Percentiles rank a stretch among this genome's conserved stretches.
Conservation (phyloP, 75 land plant species). For the Larix kaempferi region DNA sequence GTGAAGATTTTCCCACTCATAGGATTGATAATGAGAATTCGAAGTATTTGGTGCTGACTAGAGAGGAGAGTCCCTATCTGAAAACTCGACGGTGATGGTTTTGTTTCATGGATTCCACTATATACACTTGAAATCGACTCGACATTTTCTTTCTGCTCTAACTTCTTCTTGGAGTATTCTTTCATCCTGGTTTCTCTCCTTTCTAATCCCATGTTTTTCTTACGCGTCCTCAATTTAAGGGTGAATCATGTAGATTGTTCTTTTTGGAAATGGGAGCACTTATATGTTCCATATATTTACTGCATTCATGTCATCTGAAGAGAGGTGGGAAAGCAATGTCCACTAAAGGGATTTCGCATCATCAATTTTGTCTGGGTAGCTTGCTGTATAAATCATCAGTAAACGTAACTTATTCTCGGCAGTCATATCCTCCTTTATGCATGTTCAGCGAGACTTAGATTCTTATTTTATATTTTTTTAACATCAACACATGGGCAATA, state of each 20-base stretch:
- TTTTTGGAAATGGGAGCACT: conserved; percentile 78
- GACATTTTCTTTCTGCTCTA: too few species aligned
- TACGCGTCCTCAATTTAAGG: conserved; percentile 76
- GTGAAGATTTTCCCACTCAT: too few species aligned
- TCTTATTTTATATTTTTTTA: too few species aligned
- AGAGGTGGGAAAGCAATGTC: conserved; percentile 82
- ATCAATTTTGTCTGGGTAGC: conserved; percentile 94
- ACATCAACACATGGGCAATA: too few species aligned
- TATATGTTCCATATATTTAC: conserved; percentile 76
- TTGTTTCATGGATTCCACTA: too few species aligned
- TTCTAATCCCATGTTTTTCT: conserved; percentile 74
- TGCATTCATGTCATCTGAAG: conserved; percentile 80
- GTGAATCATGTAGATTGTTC: conserved; percentile 63
- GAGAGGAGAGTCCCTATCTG: too few species aligned
- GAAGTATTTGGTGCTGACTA: too few species aligned
- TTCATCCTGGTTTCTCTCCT: conserved; percentile 73
- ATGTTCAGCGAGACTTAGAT: too few species aligned
- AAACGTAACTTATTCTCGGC: conserved; percentile 84
- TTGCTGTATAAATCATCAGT: conserved; percentile 88
- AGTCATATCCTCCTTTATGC: conserved; percentile 44
- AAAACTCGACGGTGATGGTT: too few species aligned
- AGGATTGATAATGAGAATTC: too few species aligned
- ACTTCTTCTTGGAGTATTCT: too few species aligned
- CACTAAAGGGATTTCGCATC: conserved; percentile 71
- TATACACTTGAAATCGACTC: too few species aligned